A percentile compares a stretch with the other conserved stretches of the same genome.
Conservation (phyloP, 2,329 filamentous ascomycete species). For the Arthrobotrys musiformis region DNA sequence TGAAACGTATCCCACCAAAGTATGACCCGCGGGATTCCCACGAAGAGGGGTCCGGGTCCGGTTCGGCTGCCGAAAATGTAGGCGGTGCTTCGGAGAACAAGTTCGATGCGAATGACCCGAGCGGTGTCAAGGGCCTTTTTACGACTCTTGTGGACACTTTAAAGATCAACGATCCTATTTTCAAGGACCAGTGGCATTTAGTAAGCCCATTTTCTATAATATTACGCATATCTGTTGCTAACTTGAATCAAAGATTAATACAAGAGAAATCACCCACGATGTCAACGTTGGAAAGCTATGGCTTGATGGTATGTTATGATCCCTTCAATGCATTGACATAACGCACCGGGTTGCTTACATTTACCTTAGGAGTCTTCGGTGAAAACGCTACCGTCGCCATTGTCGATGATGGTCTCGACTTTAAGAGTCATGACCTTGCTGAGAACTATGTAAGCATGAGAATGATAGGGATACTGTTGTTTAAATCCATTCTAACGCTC, state of each 20-base stretch:
- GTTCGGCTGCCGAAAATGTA: background rate
- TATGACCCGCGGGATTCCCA: constrained; percentile 26
- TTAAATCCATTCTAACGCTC: constrained; percentile 18
- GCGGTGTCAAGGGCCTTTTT: constrained; percentile 21
- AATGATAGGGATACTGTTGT: background rate
- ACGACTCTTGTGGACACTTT: constrained; percentile 71
- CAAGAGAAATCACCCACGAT: constrained; percentile 82
- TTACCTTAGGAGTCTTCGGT: constrained; percentile 73
- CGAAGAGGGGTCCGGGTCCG: constrained; percentile 1
- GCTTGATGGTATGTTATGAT: constrained; percentile 72
- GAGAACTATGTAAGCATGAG: constrained; percentile 72
- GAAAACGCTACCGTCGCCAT: constrained; percentile 90
- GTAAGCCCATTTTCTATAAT: constrained; percentile 39
- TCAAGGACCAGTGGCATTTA: constrained; percentile 94
- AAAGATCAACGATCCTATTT: constrained; percentile 88
- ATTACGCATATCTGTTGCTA: constrained; percentile 18
- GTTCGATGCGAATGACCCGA: constrained; percentile 17
- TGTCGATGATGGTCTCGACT: constrained; percentile 94
- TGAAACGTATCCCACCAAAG: constrained; percentile 68
- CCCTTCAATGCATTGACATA: background rate
- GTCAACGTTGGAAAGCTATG: constrained; percentile 96
- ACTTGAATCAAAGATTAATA: constrained; percentile 71
- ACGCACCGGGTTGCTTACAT: background rate
- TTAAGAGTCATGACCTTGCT: constrained; percentile 91
- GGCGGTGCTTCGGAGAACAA: constrained; percentile 18